Evolutionary conservation across 2,329 filamentous ascomycete genomes (phyloP).

Genomic region (Fusarium tanahbumbuense): DNA sequence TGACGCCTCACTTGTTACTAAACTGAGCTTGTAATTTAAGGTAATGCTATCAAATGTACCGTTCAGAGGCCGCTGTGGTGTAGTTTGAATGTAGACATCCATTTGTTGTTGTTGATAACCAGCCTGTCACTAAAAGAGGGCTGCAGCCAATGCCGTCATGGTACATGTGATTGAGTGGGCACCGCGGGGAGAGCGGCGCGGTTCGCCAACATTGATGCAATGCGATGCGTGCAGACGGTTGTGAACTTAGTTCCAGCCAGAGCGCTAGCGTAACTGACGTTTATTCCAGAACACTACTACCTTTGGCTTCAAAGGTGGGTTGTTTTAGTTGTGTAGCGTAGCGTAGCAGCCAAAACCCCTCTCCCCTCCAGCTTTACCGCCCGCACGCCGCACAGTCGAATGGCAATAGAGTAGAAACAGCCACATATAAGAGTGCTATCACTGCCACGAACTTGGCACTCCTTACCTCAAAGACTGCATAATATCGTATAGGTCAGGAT

Average conservation of each 20-base stretch:
- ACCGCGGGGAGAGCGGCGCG: slow-evolving; percentile 35
- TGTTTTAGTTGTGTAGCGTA: background rate
- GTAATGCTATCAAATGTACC: background rate
- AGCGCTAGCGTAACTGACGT: slow-evolving; percentile 33
- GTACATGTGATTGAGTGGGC: slow-evolving; percentile 32
- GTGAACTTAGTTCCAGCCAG: slow-evolving; percentile 11
- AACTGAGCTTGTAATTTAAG: background rate
- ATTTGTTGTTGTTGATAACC: slow-evolving; percentile 18
- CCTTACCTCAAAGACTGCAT: background rate
- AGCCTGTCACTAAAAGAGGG: slow-evolving; percentile 19
- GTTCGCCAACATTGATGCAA: slow-evolving; percentile 29
- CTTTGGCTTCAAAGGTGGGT: slow-evolving; percentile 6
- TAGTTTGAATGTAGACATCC: background rate
- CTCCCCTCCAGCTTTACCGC: background rate
- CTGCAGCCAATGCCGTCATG: slow-evolving; percentile 39
- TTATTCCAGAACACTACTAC: slow-evolving; percentile 41
- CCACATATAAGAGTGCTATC: background rate
- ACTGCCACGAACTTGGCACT: background rate
- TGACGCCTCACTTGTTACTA: background rate
- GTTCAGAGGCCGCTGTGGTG: background rate
- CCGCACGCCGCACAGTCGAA: background rate
- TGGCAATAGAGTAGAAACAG: background rate
- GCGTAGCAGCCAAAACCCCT: slow-evolving; percentile 1
- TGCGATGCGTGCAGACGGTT: slow-evolving; percentile 14
- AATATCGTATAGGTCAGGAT: background rate